A percentile compares a stretch with the other conserved stretches of the same genome.
Evolutionary conservation across 176 grass and related monocot genomes (phyloP).

Genomic region (Puya raimondii): DNA sequence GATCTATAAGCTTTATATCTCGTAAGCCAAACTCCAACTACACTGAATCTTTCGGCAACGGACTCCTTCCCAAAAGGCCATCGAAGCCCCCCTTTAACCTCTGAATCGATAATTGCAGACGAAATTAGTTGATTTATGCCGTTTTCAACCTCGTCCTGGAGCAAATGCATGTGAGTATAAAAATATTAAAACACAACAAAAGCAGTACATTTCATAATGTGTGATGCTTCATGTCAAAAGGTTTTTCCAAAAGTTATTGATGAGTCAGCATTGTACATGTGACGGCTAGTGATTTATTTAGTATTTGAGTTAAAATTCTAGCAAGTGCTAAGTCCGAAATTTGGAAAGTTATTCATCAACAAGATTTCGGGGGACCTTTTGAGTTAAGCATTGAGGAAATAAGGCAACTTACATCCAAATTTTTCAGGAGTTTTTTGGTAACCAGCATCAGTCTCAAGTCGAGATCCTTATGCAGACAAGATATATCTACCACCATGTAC

Average conservation of each 20-base stretch:
- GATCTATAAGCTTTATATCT: conserved; percentile 42
- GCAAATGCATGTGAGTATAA: conserved; percentile 14
- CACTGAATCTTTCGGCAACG: conserved; percentile 35
- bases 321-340: no score
- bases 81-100: conserved; percentile 69
- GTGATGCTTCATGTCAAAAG: neutral
- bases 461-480: conserved; percentile 49
- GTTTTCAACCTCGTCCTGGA: conserved; percentile 39
- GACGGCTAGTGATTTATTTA: no score
- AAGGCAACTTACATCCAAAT: conserved; percentile 41
- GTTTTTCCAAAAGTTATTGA: no score
- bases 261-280: no score
- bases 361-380: no score
- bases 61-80: conserved; percentile 60
- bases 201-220: neutral
- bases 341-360: no score
- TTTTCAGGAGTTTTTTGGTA: conserved; percentile 43
- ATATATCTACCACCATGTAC: conserved; percentile 69
- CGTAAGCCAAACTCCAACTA: conserved; percentile 37
- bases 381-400: no score
- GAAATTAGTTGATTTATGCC: conserved; percentile 42
- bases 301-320: no score
- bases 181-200: conserved; percentile 1
- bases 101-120: conserved; percentile 48
- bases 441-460: conserved; percentile 63